Percentiles rank a stretch among this genome's conserved stretches.
Evolutionary conservation across 176 grass and related monocot species (phyloP).

Genomic region (bread wheat (Triticum aestivum)): IWGSC_CS_RefSeq_v2.1 NC_057800.1:748356713-748357212

Average conservation of each 20-base stretch:
- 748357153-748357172: neutral
- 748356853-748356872: constrained; percentile 65
- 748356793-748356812: neutral
- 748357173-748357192: neutral
- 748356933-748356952: neutral
- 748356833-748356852: constrained; percentile 39
- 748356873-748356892: constrained; percentile 62
- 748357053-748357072: constrained; percentile 52
- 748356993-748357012: neutral
- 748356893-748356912: constrained; percentile 53
- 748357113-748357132: neutral
- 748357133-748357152: neutral
- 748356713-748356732: constrained; percentile 50
- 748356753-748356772: constrained; percentile 40
- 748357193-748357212: neutral
- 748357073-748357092: neutral
- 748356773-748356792: neutral
- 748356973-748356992: neutral
- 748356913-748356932: constrained; percentile 68
- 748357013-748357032: constrained; percentile 32
- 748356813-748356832: neutral
- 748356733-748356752: constrained; percentile 10
- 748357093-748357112: neutral
- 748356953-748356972: neutral
- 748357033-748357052: constrained; percentile 48